Base-by-base conservation (phyloP, 352 stramenopile genomes). In the Globisporangium lucens region DNA sequence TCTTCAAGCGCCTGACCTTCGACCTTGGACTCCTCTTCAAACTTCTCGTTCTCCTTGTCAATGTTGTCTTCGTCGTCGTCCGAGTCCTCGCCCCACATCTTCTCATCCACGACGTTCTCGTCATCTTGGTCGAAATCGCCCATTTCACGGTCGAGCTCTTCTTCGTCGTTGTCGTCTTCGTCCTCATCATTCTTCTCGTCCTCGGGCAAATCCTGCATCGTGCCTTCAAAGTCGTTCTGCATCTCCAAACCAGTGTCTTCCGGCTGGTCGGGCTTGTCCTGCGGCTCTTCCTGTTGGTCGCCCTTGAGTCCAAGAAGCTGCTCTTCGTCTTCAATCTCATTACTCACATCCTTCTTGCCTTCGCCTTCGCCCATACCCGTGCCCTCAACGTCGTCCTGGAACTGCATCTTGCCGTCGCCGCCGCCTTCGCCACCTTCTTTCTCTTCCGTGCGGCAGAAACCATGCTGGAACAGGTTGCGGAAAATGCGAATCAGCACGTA, bases 281-380 rank as follows among this genome's bases (percentile, higher is more conserved):
- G 84, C 29, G 90, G 71, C 29, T 98, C 83, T 52, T 89, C 69
- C 47, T 96, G 77, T 35, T 97, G 83, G 15, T 98, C 96, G 56
- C 89, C 90, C 79, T 99, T 98, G 20, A 99, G 78, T 4, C 98
- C 98, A 2, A 99, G 79, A n/a, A 99, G 78, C 78, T 99, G 98
- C 52, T 99, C 98, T 81, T 99, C 98, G 67, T 99, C 98, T 69
- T 99, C 97, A 38, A 99, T 98, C 75, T 99, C 89, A 67, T 99
- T 90, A 22, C 94, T 99, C 27, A 99, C 98, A 78, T 99, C 98
- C 71, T 99, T 98, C 69, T 97, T 98, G 75, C 85, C 97, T 57
- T 99, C 97, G 24, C 98, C 98, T 89, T 99, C 97, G 36, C 98
- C 98, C 98, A 99, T 99, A 24, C 98, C 98, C 13, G 97, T 99